Evolutionary conservation across 257 asterid species (phyloP).

Genomic region (Ilex aquifolium): DNA sequence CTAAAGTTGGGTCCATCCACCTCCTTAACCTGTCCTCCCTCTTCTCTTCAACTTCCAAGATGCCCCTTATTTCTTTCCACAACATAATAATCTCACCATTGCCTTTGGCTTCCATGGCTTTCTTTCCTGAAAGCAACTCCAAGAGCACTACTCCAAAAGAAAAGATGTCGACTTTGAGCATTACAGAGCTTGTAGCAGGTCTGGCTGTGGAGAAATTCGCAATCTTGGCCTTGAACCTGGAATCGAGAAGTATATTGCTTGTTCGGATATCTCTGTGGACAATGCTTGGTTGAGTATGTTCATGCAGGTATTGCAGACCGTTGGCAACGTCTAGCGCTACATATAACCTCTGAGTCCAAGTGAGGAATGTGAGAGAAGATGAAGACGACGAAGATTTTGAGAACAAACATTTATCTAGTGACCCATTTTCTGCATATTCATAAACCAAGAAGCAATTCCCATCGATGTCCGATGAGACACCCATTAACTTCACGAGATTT

Average conservation of each 20-base stretch:
- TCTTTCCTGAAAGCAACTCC: constrained; percentile 68
- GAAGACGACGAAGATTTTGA: constrained; percentile 24
- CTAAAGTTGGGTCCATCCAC: constrained; percentile 64
- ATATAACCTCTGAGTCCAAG: constrained; percentile 56
- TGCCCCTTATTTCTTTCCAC: constrained; percentile 50
- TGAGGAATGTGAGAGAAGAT: constrained; percentile 17
- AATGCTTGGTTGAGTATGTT: constrained; percentile 63
- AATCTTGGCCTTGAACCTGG: constrained; percentile 60
- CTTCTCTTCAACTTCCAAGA: constrained; percentile 44
- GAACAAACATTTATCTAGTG: constrained; percentile 57
- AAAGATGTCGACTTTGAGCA: constrained; percentile 61
- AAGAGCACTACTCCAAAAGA: constrained; percentile 61
- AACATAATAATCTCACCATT: constrained; percentile 44
- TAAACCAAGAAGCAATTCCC: constrained; percentile 51
- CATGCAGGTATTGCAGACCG: constrained; percentile 80
- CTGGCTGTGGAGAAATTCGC: constrained; percentile 56
- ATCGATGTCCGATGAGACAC: constrained; percentile 48
- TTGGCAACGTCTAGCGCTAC: constrained; percentile 74
- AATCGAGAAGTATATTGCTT: constrained; percentile 64
- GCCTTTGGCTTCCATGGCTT: constrained; percentile 43
- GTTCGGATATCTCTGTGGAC: constrained; percentile 57
- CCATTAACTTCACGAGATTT: constrained; percentile 60
- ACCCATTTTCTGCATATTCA: constrained; percentile 63
- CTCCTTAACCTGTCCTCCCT: constrained; percentile 46
- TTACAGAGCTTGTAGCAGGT: constrained; percentile 30